These are phyloP conservation scores for Alopecurus myosuroides DNA, from an alignment of 176 grass and related monocot genomes.

Conservation along the genomic window DNA sequence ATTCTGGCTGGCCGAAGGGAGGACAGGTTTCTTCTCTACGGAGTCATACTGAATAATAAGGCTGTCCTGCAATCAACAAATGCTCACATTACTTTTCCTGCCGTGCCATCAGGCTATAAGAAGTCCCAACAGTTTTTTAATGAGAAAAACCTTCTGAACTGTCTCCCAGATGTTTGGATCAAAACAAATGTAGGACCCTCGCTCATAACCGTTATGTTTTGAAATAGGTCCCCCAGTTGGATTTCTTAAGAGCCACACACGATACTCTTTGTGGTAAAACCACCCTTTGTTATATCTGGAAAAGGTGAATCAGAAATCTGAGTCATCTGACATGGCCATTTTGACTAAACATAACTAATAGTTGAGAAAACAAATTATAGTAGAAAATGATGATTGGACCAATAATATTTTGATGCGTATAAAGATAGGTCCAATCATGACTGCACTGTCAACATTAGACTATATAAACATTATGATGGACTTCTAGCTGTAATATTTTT, in stretches of 20 bases:
- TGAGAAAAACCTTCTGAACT: conserved; percentile 52
- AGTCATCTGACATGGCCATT: not conserved
- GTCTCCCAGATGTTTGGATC: conserved; percentile 74
- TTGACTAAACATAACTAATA: not conserved
- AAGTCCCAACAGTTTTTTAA: not conserved
- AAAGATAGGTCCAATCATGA: not conserved
- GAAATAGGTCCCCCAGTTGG: conserved; percentile 54
- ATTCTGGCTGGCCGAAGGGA: conserved; percentile 47
- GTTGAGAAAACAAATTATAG: not conserved
- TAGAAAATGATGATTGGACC: not conserved
- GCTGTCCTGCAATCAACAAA: conserved; percentile 50
- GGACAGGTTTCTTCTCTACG: conserved; percentile 65
- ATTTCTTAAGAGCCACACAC: conserved; percentile 71
- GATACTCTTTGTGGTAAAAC: conserved; percentile 85
- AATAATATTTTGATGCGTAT: conserved; percentile 1
- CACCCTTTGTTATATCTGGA: conserved; percentile 78
- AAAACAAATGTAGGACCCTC: conserved; percentile 75
- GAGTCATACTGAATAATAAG: conserved; percentile 70
- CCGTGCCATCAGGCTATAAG: conserved; percentile 10
- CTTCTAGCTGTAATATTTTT: not conserved
- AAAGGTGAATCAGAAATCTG: conserved; percentile 7
- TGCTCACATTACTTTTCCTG: not conserved
- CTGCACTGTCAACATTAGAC: not conserved
- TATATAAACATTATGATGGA: not conserved
- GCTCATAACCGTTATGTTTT: conserved; percentile 65